phyloP scores from a whole-genome alignment of 2,329 filamentous ascomycete genomes.

The Arthrobotrys megalospora region DNA sequence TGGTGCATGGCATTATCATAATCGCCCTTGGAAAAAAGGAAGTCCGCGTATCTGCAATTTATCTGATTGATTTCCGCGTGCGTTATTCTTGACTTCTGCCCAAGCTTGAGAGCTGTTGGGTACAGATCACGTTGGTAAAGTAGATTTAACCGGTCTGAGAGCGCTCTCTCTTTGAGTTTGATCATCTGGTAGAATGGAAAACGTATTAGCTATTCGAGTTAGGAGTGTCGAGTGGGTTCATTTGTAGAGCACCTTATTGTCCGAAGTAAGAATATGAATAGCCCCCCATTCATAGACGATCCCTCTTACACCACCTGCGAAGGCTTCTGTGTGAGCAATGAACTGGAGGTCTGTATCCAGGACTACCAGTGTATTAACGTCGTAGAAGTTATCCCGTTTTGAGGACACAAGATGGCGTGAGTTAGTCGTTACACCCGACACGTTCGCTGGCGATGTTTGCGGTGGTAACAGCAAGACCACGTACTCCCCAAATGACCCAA shows the following conservation, averaged over 20 bases:
- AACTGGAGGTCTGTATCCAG: constrained; percentile 93
- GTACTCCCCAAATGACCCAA: constrained; percentile 86
- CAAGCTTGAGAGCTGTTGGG: constrained; percentile 89
- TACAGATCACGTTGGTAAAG: constrained; percentile 95
- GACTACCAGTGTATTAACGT: constrained; percentile 87
- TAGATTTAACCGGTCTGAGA: constrained; percentile 92
- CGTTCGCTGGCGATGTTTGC: constrained; percentile 68
- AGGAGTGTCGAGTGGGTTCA: not conserved
- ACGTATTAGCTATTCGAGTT: not conserved
- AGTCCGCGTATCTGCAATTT: constrained; percentile 92
- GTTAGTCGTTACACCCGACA: not conserved
- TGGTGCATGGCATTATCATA: constrained; percentile 99
- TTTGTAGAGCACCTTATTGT: constrained; percentile 80
- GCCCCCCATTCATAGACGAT: constrained; percentile 92
- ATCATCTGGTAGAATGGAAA: constrained; percentile 65
- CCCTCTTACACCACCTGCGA: constrained; percentile 83
- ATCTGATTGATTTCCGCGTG: constrained; percentile 90
- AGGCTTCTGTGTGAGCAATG: constrained; percentile 87
- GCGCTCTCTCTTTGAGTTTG: constrained; percentile 87
- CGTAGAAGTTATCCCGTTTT: constrained; percentile 79
- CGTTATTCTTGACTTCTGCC: constrained; percentile 84
- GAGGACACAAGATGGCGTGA: constrained; percentile 36
- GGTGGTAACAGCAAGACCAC: constrained; percentile 87
- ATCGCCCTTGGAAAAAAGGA: constrained; percentile 92
- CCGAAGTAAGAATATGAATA: constrained; percentile 88